These are phyloP conservation scores for Galerina sulciceps DNA, from an alignment of 768 basidiomycete species.

Conservation along the genomic window DNA sequence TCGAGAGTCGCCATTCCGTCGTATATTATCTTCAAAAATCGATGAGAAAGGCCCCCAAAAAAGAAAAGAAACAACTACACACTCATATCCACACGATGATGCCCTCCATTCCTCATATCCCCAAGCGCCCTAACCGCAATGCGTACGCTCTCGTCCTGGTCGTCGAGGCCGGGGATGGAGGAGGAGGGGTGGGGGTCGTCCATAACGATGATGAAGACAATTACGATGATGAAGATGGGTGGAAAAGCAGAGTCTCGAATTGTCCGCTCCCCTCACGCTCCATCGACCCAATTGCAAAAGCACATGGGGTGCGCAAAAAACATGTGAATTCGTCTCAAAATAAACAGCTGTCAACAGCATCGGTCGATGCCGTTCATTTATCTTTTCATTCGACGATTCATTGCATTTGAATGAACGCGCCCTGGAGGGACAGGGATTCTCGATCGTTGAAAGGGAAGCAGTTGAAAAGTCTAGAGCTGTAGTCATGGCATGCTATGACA, in stretches of 20 bases:
- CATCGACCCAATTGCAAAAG: no score
- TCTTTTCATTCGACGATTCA: no score
- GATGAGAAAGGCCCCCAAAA: not conserved
- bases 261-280: not conserved
- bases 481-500: no score
- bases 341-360: no score
- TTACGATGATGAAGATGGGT: not conserved
- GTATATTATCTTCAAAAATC: not conserved
- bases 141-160: conserved; percentile 75
- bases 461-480: no score
- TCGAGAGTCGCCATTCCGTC: no score
- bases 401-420: no score
- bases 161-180: conserved; percentile 30
- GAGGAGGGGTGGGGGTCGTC: not conserved
- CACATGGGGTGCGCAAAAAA: no score
- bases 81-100: conserved; percentile 1
- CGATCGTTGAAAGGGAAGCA: no score
- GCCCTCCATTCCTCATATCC: conserved; percentile 67
- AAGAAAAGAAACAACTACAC: not conserved
- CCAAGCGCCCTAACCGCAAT: conserved; percentile 80
- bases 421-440: no score
- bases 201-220: not conserved
- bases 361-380: no score
- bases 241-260: not conserved
- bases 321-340: no score